Conservation (phyloP, 2,329 filamentous ascomycete genomes). For the Aspergillus felis region DNA sequence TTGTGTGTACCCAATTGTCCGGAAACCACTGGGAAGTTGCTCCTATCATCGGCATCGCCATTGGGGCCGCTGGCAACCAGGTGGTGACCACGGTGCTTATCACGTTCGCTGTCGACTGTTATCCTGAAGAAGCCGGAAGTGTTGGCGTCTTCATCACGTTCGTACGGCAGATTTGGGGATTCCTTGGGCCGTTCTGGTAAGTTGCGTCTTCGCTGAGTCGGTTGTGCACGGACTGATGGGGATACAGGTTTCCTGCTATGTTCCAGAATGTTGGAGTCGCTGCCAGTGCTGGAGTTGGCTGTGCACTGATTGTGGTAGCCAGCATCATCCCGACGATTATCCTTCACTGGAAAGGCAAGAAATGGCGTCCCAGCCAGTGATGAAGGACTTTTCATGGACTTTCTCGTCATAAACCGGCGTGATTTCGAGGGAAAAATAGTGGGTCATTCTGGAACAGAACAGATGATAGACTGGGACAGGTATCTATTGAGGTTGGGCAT, state of each 20-base stretch:
- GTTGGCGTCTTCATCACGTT: constrained; percentile 62
- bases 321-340: constrained; percentile 31
- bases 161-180: constrained; percentile 44
- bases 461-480: neutral
- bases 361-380: constrained; percentile 17
- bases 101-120: constrained; percentile 59
- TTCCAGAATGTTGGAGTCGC: constrained; percentile 33
- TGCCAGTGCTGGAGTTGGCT: constrained; percentile 28
- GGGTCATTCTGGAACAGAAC: neutral
- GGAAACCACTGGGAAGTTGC: constrained; percentile 51
- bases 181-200: constrained; percentile 38
- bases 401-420: neutral
- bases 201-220: constrained; percentile 1
- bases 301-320: constrained; percentile 26
- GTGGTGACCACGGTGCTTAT: constrained; percentile 60
- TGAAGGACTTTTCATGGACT: neutral
- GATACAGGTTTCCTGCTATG: constrained; percentile 31
- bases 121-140: constrained; percentile 51
- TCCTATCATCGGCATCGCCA: constrained; percentile 54
- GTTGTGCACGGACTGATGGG: constrained; percentile 11
- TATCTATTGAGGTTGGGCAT: neutral
- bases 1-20: constrained; percentile 51
- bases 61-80: constrained; percentile 56
- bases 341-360: constrained; percentile 25
- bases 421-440: neutral